Percentiles rank a stretch among this genome's conserved stretches.
phyloP scores from a whole-genome alignment of 345 rosid species.

The Acer negundo region DNA sequence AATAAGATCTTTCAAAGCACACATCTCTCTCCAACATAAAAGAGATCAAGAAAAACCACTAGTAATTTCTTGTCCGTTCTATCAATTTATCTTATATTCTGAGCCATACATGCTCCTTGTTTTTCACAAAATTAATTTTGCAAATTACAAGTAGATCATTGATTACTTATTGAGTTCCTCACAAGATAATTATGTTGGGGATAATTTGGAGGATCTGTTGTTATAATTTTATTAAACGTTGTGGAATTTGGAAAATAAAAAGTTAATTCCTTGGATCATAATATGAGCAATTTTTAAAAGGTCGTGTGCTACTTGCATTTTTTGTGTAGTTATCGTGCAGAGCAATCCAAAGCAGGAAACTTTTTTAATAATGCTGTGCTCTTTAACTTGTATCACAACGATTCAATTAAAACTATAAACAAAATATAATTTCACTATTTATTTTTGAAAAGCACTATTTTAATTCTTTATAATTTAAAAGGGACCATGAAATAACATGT shows the following conservation, averaged over 20 bases:
- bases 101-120: not conserved
- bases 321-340: not conserved
- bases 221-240: not conserved
- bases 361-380: too few relatives aligned
- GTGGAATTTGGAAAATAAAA: not conserved
- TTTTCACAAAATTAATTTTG: not conserved
- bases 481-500: too few relatives aligned
- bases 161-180: not conserved
- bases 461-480: too few relatives aligned
- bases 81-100: not conserved
- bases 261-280: not conserved
- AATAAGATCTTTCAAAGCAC: slow-evolving; percentile 92
- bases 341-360: too few relatives aligned
- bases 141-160: slow-evolving; percentile 14
- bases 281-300: not conserved
- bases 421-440: too few relatives aligned
- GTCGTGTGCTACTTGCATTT: not conserved
- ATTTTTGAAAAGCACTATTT: too few relatives aligned
- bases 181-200: not conserved
- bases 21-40: slow-evolving; percentile 69
- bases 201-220: slow-evolving; percentile 6
- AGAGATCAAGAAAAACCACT: slow-evolving; percentile 90
- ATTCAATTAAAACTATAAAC: too few relatives aligned
- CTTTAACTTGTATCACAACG: too few relatives aligned
- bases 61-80: slow-evolving; percentile 42